Evolutionary conservation across 139 green algal genomes (phyloP).

Genomic region (Chlorella sp.): DNA sequence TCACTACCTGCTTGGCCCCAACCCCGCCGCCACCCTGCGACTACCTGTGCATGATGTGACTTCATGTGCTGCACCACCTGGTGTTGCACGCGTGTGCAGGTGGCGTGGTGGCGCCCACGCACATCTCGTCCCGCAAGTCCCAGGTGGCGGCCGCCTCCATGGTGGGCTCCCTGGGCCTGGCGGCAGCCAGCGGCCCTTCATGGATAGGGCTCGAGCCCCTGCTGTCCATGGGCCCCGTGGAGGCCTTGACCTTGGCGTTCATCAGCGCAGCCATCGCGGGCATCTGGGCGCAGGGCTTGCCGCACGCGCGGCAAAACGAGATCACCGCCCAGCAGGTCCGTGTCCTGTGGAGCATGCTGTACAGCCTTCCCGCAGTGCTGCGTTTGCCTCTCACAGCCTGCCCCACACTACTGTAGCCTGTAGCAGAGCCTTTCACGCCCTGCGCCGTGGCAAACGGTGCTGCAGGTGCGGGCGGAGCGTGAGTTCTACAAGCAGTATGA

Average conservation of each 20-base stretch:
- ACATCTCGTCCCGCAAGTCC: slow-evolving; percentile 38
- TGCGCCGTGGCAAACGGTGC: neutral
- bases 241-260: slow-evolving; percentile 21
- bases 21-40: too few relatives aligned
- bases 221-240: slow-evolving; percentile 23
- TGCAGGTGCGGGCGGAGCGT: slow-evolving; percentile 25
- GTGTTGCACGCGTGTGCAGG: slow-evolving; percentile 6
- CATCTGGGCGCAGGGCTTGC: slow-evolving; percentile 21
- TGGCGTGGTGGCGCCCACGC: slow-evolving; percentile 22
- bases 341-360: too few relatives aligned
- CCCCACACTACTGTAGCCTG: neutral
- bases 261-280: slow-evolving; percentile 16
- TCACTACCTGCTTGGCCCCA: too few relatives aligned
- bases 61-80: too few relatives aligned
- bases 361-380: too few relatives aligned
- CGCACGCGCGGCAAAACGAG: slow-evolving; percentile 2
- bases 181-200: neutral
- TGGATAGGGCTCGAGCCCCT: slow-evolving; percentile 7
- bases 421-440: neutral
- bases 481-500: slow-evolving; percentile 52
- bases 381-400: neutral
- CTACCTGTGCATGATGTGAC: too few relatives aligned
- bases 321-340: neutral
- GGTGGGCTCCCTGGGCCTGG: slow-evolving; percentile 17
- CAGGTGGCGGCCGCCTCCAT: neutral